phyloP scores from a whole-genome alignment of 2,329 filamentous ascomycete genomes.

The Colletotrichum simmondsii region DNA sequence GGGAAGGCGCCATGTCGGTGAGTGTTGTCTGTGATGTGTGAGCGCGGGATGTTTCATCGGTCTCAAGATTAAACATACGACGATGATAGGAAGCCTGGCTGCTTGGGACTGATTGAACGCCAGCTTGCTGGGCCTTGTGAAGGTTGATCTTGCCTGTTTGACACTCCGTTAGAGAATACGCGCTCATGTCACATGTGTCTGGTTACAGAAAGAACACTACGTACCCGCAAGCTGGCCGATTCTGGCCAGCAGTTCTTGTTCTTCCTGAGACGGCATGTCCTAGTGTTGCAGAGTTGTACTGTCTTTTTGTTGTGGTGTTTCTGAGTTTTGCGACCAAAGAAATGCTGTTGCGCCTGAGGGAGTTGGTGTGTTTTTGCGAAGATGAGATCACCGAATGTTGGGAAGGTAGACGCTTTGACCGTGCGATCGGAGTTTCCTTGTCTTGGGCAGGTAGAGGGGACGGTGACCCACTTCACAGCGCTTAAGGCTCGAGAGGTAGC shows the following conservation, averaged over 20 bases:
- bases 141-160: constrained; percentile 80
- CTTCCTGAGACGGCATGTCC: constrained; percentile 50
- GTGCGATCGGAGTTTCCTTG: not conserved
- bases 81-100: constrained; percentile 45
- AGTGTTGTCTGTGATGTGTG: constrained; percentile 41
- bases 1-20: constrained; percentile 44
- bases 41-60: not conserved
- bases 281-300: not conserved
- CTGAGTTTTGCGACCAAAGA: not conserved
- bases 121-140: constrained; percentile 74
- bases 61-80: constrained; percentile 41
- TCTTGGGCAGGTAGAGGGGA: not conserved
- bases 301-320: not conserved
- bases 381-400: constrained; percentile 6
- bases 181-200: constrained; percentile 32
- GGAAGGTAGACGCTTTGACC: constrained; percentile 18
- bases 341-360: not conserved
- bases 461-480: not conserved
- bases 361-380: not conserved
- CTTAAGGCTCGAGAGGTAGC: not conserved
- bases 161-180: constrained; percentile 17
- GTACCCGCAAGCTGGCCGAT: constrained; percentile 64
- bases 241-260: constrained; percentile 63
- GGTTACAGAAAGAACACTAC: not conserved
- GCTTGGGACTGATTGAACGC: constrained; percentile 43